phyloP scores from a whole-genome alignment of 2,329 filamentous ascomycete genomes.

The Ascosphaera aggregata region DNA sequence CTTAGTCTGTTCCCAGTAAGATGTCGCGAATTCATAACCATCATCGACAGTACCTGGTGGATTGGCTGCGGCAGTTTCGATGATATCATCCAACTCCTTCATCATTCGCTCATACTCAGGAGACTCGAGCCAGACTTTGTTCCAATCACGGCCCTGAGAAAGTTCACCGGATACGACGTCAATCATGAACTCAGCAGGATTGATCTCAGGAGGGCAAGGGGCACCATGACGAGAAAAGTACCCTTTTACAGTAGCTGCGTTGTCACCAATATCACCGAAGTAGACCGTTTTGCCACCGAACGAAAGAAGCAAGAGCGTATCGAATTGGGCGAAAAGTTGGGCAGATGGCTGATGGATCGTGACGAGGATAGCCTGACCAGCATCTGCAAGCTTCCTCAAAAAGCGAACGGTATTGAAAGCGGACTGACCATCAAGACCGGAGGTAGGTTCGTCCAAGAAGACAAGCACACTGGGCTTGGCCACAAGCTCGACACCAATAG shows the following conservation, averaged over 20 bases:
- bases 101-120: slow-evolving; percentile 29
- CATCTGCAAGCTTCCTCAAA: slow-evolving; percentile 70
- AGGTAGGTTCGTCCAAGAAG: slow-evolving; percentile 89
- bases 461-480: slow-evolving; percentile 76
- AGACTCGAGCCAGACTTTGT: slow-evolving; percentile 30
- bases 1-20: slow-evolving; percentile 36
- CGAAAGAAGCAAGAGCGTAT: slow-evolving; percentile 39
- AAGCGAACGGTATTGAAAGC: slow-evolving; percentile 82
- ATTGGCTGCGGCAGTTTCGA: slow-evolving; percentile 14
- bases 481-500: slow-evolving; percentile 87
- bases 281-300: slow-evolving; percentile 44
- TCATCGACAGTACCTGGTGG: slow-evolving; percentile 20
- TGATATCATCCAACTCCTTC: slow-evolving; percentile 44
- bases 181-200: slow-evolving; percentile 58
- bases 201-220: slow-evolving; percentile 35
- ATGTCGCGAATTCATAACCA: slow-evolving; percentile 40
- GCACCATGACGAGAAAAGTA: slow-evolving; percentile 46
- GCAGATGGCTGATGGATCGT: slow-evolving; percentile 96
- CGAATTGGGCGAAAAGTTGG: slow-evolving; percentile 76
- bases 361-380: slow-evolving; percentile 81
- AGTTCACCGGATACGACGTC: slow-evolving; percentile 37
- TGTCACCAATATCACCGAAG: slow-evolving; percentile 40
- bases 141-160: slow-evolving; percentile 25
- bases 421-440: slow-evolving; percentile 78
- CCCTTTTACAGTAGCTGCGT: slow-evolving; percentile 31